phyloP scores from a whole-genome alignment of 352 stramenopile species.

The Pythium brachiatum region DNA sequence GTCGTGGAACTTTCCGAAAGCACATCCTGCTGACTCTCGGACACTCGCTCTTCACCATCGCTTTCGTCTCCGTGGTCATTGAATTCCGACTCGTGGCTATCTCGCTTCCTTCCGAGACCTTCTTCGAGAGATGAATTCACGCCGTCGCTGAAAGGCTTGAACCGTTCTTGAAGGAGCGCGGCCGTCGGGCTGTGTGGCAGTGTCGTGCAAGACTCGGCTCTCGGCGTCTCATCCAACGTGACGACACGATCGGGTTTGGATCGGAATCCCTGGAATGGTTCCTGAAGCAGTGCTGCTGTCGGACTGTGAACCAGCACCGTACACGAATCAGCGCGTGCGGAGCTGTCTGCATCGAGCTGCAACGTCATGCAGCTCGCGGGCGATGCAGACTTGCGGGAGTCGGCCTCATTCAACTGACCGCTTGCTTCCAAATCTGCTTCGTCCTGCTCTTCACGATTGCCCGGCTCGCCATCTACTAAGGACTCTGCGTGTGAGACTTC shows the following conservation, averaged over 20 bases:
- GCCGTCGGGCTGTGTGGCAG: slow-evolving; percentile 10
- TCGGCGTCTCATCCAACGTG: neutral
- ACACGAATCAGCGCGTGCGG: neutral
- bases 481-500: neutral
- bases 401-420: too few species aligned
- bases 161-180: slow-evolving; percentile 7
- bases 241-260: neutral
- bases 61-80: neutral
- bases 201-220: slow-evolving; percentile 1
- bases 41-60: neutral
- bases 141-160: slow-evolving; percentile 2
- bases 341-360: neutral
- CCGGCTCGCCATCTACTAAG: neutral
- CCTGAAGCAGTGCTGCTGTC: neutral
- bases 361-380: neutral
- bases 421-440: too few species aligned
- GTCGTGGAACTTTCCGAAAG: neutral
- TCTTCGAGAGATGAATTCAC: too few species aligned
- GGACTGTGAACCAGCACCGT: slow-evolving; percentile 5
- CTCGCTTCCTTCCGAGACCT: neutral
- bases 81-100: neutral
- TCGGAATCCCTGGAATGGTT: neutral
- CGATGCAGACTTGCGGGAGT: neutral
- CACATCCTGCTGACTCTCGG: neutral
- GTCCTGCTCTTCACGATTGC: neutral